A percentile compares a stretch with the other conserved stretches of the same genome.
Evolutionary conservation across 2,329 filamentous ascomycete genomes (phyloP).

Genomic region (Diaporthe ilicicola): DNA sequence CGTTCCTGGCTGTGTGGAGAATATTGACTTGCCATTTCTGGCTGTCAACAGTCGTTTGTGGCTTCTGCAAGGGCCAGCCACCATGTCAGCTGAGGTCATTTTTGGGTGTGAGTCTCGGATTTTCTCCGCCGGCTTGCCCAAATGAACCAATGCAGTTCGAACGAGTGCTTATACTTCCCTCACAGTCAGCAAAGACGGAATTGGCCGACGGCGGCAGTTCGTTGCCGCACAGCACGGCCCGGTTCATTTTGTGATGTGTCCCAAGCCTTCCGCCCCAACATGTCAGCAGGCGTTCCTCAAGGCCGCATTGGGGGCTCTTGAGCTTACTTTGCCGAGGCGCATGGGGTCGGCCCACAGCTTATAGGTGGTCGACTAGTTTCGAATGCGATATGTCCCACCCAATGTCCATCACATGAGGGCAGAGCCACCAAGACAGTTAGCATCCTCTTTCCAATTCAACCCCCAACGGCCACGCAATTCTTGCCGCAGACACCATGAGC

Average conservation of each 20-base stretch:
- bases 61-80: too few species aligned
- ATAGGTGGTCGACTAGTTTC: background rate
- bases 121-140: background rate
- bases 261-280: background rate
- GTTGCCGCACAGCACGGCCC: too few species aligned
- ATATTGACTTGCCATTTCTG: too few species aligned
- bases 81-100: too few species aligned
- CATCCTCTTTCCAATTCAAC: background rate
- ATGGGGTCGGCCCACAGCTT: background rate
- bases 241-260: background rate
- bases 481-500: too few species aligned
- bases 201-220: too few species aligned
- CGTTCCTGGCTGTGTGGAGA: too few species aligned
- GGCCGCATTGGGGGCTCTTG: background rate
- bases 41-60: too few species aligned
- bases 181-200: too few species aligned
- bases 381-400: background rate
- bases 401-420: background rate
- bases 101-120: background rate
- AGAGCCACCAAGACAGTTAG: background rate
- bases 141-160: background rate
- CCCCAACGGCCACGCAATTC: too few species aligned
- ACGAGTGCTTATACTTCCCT: too few species aligned
- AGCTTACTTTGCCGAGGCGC: background rate
- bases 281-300: constrained; percentile 9